Percentiles rank a stretch among this genome's conserved stretches.
Evolutionary conservation across 1,284 basidiomycete genomes (phyloP).

Genomic region (Pyrrhoderma noxium): DNA sequence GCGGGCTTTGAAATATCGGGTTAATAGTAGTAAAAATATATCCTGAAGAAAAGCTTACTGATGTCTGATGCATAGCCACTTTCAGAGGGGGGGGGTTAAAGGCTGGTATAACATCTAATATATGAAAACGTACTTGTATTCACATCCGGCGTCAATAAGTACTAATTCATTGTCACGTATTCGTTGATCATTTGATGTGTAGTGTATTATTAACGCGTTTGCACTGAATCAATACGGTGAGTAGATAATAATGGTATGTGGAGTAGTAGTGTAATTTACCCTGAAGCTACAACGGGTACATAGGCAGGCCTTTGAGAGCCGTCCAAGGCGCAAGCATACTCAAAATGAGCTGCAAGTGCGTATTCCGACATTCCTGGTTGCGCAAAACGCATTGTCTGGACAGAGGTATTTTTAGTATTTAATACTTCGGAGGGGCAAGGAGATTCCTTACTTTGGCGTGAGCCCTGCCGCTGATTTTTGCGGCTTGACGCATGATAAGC

Average conservation of each 20-base stretch:
- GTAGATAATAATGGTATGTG: too few relatives aligned
- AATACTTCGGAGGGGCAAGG: too few relatives aligned
- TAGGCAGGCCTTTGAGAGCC: conserved; percentile 85
- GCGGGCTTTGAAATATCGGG: conserved; percentile 47
- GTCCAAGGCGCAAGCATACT: conserved; percentile 73
- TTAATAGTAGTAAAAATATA: conserved; percentile 13
- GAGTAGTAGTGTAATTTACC: conserved; percentile 52
- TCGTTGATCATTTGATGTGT: conserved; percentile 82
- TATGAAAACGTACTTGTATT: conserved; percentile 59
- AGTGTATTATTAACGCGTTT: conserved; percentile 87
- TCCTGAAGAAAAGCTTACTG: conserved; percentile 40
- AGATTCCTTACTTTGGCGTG: conserved; percentile 57
- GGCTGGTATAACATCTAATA: not conserved
- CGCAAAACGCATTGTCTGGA: conserved; percentile 83
- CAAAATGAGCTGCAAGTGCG: conserved; percentile 78
- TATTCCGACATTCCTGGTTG: conserved; percentile 66
- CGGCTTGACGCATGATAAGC: conserved; percentile 63
- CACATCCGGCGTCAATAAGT: conserved; percentile 86
- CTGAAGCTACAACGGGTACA: conserved; percentile 91
- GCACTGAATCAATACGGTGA: conserved; percentile 38
- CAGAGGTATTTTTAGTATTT: too few relatives aligned
- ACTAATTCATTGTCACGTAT: conserved; percentile 71
- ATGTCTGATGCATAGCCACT: conserved; percentile 96
- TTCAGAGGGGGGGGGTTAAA: conserved; percentile 21
- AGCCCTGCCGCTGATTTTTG: conserved; percentile 68